phyloP scores from a whole-genome alignment of 2,329 filamentous ascomycete species.

The Apiospora sp. region DNA sequence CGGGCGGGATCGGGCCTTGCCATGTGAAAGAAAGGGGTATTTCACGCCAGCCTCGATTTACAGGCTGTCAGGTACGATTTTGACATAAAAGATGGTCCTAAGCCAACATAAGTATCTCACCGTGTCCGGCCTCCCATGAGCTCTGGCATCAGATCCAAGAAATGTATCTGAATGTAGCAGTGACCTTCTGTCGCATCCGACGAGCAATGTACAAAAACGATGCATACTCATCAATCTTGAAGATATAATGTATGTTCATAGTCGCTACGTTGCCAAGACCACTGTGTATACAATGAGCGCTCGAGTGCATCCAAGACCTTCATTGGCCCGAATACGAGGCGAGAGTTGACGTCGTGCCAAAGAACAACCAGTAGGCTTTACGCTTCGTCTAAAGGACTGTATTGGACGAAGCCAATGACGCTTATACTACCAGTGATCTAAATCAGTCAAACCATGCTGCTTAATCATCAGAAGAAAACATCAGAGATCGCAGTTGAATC shows the following conservation, averaged over 20 bases:
- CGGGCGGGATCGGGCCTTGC: not conserved
- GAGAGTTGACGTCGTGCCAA: too few relatives aligned
- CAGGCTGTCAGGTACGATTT: not conserved
- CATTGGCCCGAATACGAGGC: too few relatives aligned
- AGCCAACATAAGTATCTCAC: not conserved
- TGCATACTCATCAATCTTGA: not conserved
- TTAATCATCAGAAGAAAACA: too few relatives aligned
- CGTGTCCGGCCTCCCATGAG: not conserved
- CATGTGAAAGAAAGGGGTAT: not conserved
- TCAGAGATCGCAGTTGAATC: too few relatives aligned
- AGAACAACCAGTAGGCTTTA: too few relatives aligned
- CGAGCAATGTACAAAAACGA: not conserved
- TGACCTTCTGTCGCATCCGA: too few relatives aligned
- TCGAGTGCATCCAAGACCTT: too few relatives aligned
- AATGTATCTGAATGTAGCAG: not conserved
- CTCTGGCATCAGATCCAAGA: not conserved
- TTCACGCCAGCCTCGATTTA: not conserved
- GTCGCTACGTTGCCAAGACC: not conserved
- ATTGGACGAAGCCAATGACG: too few relatives aligned
- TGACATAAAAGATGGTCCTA: not conserved
- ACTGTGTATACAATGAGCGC: too few relatives aligned
- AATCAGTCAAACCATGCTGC: too few relatives aligned
- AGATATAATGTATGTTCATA: not conserved
- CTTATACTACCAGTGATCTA: too few relatives aligned
- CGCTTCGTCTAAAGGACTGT: too few relatives aligned